phyloP scores from a whole-genome alignment of 2,329 filamentous ascomycete genomes.

The Leptographium flavum region DNA sequence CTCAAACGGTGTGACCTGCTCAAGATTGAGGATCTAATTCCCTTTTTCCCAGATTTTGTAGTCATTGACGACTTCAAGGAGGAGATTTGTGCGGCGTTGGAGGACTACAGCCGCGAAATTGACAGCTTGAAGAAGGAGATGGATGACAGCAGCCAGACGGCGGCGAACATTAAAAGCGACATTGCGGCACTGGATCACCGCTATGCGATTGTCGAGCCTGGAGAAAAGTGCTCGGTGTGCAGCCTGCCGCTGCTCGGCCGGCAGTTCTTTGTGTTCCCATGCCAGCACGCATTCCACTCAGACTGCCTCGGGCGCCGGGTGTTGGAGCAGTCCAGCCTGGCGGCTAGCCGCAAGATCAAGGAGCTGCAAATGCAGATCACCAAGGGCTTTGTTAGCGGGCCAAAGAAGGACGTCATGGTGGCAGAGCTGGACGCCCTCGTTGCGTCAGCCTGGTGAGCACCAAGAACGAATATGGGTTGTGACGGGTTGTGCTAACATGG shows the following conservation, averaged over 20 bases:
- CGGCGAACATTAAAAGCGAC: constrained; percentile 78
- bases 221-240: constrained; percentile 86
- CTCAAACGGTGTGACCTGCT: constrained; percentile 82
- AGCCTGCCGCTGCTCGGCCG: constrained; percentile 71
- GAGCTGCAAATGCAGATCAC: constrained; percentile 77
- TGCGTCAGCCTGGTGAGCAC: constrained; percentile 66
- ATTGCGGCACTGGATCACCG: constrained; percentile 74
- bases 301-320: constrained; percentile 84
- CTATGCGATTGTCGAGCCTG: constrained; percentile 92
- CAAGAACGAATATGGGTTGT: neutral
- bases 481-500: neutral
- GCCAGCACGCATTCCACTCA: constrained; percentile 93
- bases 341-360: constrained; percentile 63
- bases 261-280: constrained; percentile 97
- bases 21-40: constrained; percentile 90
- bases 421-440: constrained; percentile 85
- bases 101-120: constrained; percentile 86
- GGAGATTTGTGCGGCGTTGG: constrained; percentile 85
- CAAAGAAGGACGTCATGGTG: constrained; percentile 67
- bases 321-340: constrained; percentile 63
- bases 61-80: constrained; percentile 99
- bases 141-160: constrained; percentile 84
- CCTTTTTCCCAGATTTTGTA: constrained; percentile 97
- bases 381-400: constrained; percentile 54
- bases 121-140: constrained; percentile 82